Base-by-base conservation (phyloP, 495 filamentous ascomycete genomes). In the Chaetomium cochliodes region DNA sequence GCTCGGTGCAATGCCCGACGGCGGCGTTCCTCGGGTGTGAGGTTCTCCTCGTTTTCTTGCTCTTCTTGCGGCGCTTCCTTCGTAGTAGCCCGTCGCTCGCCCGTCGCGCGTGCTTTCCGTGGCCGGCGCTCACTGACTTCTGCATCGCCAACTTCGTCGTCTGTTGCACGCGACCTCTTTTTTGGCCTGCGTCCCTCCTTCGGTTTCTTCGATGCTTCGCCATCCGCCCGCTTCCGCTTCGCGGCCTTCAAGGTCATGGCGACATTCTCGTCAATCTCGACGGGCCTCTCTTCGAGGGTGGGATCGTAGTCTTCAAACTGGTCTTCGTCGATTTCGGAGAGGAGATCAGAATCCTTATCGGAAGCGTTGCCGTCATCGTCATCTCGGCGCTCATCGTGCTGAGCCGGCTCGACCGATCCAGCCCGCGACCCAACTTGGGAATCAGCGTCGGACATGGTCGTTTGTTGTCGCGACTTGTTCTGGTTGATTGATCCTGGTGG, bases 301-400 rank as follows among this genome's bases (percentile, higher is more conserved):
- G 89, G 90, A 70, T 97, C 92, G 76, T 96, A 97, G 68, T 96
- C 87, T 52, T 81, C 90, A 76, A 99, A 97, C 73, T 96, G 88
- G 52, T 89, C 89, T 73, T 98, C 94, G 75, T 98, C 96, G 69
- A 98, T 88, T 74, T 98, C 94, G 12, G 93, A 97, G 18, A 96
- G 85, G 59, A 90, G 85, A n/a, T 82, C 80, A 13, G 90, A 92
- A 39, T 93, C 91, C 65, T 89, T 85, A 68, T 93, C 92, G 0
- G 88, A 90, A n/a, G 72, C 75, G 55, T 72, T 71, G 16, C 77
- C 69, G 47, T 76, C 74, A n/a, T 72, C 70, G 23, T 5, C 50
- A 23, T 73, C 51, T 0, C 28, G 60, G 22, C 26, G 33, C 6
- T 64, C 70, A 28, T 70, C 59, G 26, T 63, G 57, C 67, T 46